A percentile compares a stretch with the other conserved stretches of the same genome.
These are phyloP conservation scores for Cardamine resedifolia DNA, from an alignment of 345 rosid species.

Conservation along the genomic window DNA sequence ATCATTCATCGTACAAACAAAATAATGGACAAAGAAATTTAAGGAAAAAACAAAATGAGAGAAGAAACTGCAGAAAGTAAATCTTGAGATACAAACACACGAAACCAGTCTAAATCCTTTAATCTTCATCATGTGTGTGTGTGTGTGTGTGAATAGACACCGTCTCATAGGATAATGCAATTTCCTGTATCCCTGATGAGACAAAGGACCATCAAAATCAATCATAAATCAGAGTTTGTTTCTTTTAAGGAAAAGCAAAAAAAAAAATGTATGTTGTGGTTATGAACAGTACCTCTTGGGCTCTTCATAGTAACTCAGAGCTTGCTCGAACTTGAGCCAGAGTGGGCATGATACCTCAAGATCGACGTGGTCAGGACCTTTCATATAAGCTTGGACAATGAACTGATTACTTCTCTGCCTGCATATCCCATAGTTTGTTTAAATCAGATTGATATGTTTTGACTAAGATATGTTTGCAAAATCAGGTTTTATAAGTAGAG, in stretches of 20 bases:
- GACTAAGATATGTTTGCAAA: conserved; percentile 1
- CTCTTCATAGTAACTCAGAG: conserved; percentile 60
- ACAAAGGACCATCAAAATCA: conserved; percentile 9
- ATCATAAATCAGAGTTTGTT: background rate
- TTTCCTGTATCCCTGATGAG: conserved; percentile 51
- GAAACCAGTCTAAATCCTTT: conserved; percentile 2
- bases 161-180: conserved; percentile 60
- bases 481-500: background rate
- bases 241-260: background rate
- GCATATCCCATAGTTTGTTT: conserved; percentile 4
- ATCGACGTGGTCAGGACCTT: conserved; percentile 64
- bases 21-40: background rate
- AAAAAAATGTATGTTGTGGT: background rate
- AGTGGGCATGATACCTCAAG: conserved; percentile 53
- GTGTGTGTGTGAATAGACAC: background rate
- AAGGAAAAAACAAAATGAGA: background rate
- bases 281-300: conserved; percentile 50
- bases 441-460: background rate
- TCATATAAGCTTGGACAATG: conserved; percentile 71
- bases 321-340: conserved; percentile 86
- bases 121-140: conserved; percentile 14
- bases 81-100: conserved; percentile 15
- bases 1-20: conserved; percentile 21
- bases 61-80: background rate
- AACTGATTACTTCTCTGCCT: conserved; percentile 78